A percentile compares a stretch with the other conserved stretches of the same genome.
Conservation (phyloP, 2,329 filamentous ascomycete species). For the Colletotrichum theobromicola region DNA sequence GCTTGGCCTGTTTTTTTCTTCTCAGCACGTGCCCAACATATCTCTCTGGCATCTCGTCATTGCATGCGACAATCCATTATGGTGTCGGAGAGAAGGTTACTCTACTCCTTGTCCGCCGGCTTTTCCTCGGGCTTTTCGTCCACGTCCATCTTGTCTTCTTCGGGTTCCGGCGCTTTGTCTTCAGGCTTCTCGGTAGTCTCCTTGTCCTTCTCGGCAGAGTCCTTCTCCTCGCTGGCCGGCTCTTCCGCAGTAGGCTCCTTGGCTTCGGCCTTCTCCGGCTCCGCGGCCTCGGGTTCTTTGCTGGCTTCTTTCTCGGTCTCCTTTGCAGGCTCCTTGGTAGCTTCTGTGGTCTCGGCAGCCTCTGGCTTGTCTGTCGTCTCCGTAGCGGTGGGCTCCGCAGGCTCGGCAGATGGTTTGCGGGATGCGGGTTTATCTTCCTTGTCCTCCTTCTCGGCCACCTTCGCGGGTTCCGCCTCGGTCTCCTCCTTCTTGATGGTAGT, state of each 20-base stretch:
- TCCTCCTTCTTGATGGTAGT: conserved; percentile 45
- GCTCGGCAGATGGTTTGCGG: neutral
- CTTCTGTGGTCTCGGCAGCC: neutral
- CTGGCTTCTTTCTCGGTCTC: conserved; percentile 19
- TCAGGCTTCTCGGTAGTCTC: conserved; percentile 19
- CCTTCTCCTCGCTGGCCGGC: neutral
- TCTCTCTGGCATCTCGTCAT: conserved; percentile 3
- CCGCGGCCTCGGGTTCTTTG: neutral
- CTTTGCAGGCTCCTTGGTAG: conserved; percentile 15
- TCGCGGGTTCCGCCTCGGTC: conserved; percentile 34
- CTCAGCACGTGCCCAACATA: neutral
- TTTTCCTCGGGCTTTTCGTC: conserved; percentile 17
- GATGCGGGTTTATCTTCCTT: conserved; percentile 26
- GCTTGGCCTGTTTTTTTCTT: neutral
- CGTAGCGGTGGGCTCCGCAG: conserved; percentile 24
- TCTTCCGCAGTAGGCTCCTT: conserved; percentile 16
- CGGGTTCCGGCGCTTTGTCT: conserved; percentile 18
- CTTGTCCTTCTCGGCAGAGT: conserved; percentile 25
- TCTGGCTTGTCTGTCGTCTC: conserved; percentile 4
- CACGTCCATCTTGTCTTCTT: conserved; percentile 26
- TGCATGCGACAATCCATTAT: neutral
- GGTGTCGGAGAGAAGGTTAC: neutral
- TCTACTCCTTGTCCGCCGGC: conserved; percentile 2
- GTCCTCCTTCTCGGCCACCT: conserved; percentile 28
- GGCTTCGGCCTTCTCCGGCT: neutral